A percentile compares a stretch with the other conserved stretches of the same genome.
These are phyloP conservation scores for Xylariaceae sp. DNA, from an alignment of 2,329 filamentous ascomycete genomes.

Conservation along the genomic window DNA sequence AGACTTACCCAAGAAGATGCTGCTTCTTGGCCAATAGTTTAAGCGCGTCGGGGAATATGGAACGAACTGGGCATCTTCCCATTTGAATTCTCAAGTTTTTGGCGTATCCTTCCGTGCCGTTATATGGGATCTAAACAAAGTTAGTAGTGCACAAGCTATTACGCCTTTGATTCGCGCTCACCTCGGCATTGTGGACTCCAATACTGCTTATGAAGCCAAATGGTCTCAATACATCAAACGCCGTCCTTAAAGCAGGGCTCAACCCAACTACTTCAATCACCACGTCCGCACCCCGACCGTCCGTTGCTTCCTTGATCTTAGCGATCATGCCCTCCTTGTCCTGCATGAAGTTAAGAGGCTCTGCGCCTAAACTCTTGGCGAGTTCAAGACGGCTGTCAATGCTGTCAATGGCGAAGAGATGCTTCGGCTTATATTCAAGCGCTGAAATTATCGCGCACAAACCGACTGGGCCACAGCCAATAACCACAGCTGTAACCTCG, in stretches of 20 bases:
- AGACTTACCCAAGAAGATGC: conserved; percentile 64
- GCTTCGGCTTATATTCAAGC: conserved; percentile 72
- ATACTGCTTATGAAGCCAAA: conserved; percentile 76
- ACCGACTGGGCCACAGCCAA: conserved; percentile 85
- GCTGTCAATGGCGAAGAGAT: conserved; percentile 78
- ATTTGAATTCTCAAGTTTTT: conserved; percentile 77
- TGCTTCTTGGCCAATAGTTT: conserved; percentile 68
- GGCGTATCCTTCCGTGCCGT: conserved; percentile 65
- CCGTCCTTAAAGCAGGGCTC: conserved; percentile 68
- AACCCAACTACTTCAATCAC: conserved; percentile 79
- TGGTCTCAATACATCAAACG: conserved; percentile 70
- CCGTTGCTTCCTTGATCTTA: conserved; percentile 73
- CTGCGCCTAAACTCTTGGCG: conserved; percentile 74
- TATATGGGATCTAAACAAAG: conserved; percentile 63
- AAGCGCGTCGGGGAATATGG: conserved; percentile 68
- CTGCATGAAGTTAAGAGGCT: conserved; percentile 77
- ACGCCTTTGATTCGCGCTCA: conserved; percentile 39
- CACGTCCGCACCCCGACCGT: conserved; percentile 82
- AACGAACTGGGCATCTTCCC: conserved; percentile 75
- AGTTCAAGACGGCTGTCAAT: conserved; percentile 74
- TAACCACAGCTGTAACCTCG: conserved; percentile 73
- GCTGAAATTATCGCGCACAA: conserved; percentile 81
- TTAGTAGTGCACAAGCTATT: conserved; percentile 25
- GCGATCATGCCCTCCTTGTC: conserved; percentile 66
- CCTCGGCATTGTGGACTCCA: conserved; percentile 74